Evolutionary conservation across 1,284 basidiomycete species (phyloP), one percentile per base, ranked within the genome.

Genomic region (Ustilago vetiveriae): DNA sequence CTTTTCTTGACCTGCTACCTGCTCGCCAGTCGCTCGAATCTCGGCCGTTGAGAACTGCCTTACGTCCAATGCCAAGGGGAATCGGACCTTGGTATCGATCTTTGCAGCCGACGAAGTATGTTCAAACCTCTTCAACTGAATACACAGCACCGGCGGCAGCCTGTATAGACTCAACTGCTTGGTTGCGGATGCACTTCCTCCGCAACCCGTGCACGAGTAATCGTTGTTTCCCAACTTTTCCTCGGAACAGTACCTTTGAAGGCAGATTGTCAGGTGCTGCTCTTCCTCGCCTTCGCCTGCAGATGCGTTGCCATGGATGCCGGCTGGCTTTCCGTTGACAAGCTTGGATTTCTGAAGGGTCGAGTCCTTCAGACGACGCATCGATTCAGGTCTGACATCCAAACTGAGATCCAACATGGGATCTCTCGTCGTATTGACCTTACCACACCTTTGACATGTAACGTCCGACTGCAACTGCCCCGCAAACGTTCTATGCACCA

Each of bases 71-170:
- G 85, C 85, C 3, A 89, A 87, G 0, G 94, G 92, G 80, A 96
- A 93, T 3, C 88, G 88, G 46, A 98, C 89, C 22, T 87, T 88
- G 1, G 88, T 86, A 77, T 95, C 93, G 54, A 98, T 90, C 84
- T 98, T 98, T 35, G 56, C 38, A 0, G 72, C 59, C 7, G 62
- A 39, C 2, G 91, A 87, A 22, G 87, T 85, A 75, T 97, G 93
- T 76, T 96, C 94, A 82, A 97, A 98, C 4, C 94, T 89, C 92
- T 98, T 98, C 84, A 98, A 90, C 82, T 98, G 95, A 74, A 98
- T 92, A 73, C 91, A 92, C 40, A 98, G 85, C 0, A 96, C 92
- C 0, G 92, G 90, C 0, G 95, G 94, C 4, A 98, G 85, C 65
- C 90, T 90, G 53, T 87, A 88, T 72, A 98, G 89, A 67, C 89